phyloP scores from a whole-genome alignment of 352 stramenopile genomes.

The Pythium rishiriense region DNA sequence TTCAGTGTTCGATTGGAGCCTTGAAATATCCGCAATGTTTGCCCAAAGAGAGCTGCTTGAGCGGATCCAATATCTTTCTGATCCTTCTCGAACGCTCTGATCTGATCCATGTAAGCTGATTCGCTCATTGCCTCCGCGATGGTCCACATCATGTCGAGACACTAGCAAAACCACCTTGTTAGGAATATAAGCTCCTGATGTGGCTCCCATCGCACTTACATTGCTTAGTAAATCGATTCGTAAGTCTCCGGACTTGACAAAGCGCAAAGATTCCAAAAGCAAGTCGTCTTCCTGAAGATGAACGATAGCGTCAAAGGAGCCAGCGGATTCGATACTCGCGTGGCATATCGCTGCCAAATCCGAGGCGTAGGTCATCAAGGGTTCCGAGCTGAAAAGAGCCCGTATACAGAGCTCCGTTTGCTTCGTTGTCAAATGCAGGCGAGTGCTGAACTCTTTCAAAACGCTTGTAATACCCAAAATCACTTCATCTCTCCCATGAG shows the following conservation, averaged over 20 bases:
- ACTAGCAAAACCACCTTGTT: not conserved
- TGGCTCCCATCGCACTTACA: not conserved
- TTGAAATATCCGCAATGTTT: slow-evolving; percentile 12
- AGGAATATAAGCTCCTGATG: not conserved
- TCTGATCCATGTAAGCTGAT: slow-evolving; percentile 6
- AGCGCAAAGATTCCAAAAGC: slow-evolving; percentile 6
- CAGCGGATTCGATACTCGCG: not conserved
- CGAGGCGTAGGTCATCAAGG: slow-evolving; percentile 14
- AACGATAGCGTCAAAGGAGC: not conserved
- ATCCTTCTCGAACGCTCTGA: slow-evolving; percentile 2
- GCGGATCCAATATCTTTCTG: not conserved
- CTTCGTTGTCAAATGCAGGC: not conserved
- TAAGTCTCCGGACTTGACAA: slow-evolving; percentile 5
- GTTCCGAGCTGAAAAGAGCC: slow-evolving; percentile 15
- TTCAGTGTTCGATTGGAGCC: not conserved
- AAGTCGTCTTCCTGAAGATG: not conserved
- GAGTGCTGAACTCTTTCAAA: slow-evolving; percentile 1
- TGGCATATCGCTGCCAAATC: slow-evolving; percentile 14
- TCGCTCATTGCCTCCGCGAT: slow-evolving; percentile 3
- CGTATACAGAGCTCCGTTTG: slow-evolving; percentile 9
- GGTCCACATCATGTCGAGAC: slow-evolving; percentile 18
- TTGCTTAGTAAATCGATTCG: slow-evolving; percentile 19
- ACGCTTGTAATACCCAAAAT: slow-evolving; percentile 9
- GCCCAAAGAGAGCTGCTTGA: not conserved
- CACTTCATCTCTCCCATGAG: slow-evolving; percentile 18